Conservation (phyloP, 495 filamentous ascomycete genomes). For the Penicillium angulare region DNA sequence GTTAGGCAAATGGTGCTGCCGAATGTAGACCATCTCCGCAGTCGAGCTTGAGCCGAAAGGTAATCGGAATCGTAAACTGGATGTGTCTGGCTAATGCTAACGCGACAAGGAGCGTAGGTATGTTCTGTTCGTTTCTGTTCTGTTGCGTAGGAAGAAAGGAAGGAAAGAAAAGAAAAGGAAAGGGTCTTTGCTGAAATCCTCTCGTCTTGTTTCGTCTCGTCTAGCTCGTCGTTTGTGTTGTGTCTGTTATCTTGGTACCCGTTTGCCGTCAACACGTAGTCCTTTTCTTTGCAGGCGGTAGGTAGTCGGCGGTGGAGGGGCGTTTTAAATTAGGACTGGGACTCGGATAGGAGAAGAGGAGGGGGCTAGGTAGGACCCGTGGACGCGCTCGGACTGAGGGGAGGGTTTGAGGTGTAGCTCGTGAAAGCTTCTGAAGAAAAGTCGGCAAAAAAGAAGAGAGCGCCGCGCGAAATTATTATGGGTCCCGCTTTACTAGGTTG, state of each 20-base stretch:
- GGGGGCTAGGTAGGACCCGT: not conserved
- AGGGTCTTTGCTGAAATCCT: not conserved
- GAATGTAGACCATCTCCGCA: constrained; percentile 75
- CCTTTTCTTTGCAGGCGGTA: too few species aligned
- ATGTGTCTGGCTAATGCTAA: too few species aligned
- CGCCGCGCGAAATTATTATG: not conserved
- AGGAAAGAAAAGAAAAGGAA: not conserved
- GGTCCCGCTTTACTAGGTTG: not conserved
- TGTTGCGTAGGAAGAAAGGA: too few species aligned
- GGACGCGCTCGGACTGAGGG: not conserved
- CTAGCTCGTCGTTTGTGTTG: not conserved
- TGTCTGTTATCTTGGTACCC: too few species aligned
- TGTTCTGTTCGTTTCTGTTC: too few species aligned
- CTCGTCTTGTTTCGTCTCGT: not conserved
- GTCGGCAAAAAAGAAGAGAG: constrained; percentile 8
- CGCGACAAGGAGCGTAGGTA: too few species aligned
- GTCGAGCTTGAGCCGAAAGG: not conserved
- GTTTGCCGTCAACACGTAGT: too few species aligned
- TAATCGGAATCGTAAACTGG: not conserved
- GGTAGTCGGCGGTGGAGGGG: not conserved
- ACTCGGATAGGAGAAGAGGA: not conserved
- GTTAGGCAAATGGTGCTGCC: constrained; percentile 83
- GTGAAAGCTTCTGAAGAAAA: constrained; percentile 1
- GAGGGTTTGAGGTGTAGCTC: not conserved
- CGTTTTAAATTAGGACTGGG: too few species aligned